Evolutionary conservation across 495 filamentous ascomycete species (phyloP).

Genomic region (Xylaria sp.): DNA sequence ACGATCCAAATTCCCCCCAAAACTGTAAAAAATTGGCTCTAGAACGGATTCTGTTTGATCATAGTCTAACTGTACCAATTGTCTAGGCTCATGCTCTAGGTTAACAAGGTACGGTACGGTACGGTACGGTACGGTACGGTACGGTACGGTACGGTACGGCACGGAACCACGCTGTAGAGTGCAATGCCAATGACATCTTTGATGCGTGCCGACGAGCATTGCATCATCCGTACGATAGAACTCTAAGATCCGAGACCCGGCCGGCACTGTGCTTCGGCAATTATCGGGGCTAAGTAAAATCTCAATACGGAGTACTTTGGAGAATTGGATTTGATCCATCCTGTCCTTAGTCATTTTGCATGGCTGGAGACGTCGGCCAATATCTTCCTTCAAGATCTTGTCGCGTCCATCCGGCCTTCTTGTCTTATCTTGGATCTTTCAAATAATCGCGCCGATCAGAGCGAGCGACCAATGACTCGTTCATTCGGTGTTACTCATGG

Average conservation of each 20-base stretch:
- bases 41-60: not conserved
- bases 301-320: not conserved
- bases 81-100: not conserved
- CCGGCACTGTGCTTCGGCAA: slow-evolving; percentile 18
- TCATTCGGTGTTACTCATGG: too few species aligned
- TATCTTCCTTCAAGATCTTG: not conserved
- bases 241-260: not conserved
- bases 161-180: too few species aligned
- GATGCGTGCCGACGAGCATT: slow-evolving; percentile 1
- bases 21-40: not conserved
- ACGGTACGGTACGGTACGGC: too few species aligned
- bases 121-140: too few species aligned
- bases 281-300: slow-evolving; percentile 3
- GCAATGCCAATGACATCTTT: not conserved
- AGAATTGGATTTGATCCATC: not conserved
- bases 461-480: not conserved
- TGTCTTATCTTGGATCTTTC: not conserved
- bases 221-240: slow-evolving; percentile 1
- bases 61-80: not conserved
- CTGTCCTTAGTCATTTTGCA: too few species aligned
- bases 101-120: not conserved
- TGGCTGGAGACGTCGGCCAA: not conserved
- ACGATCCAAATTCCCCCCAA: not conserved
- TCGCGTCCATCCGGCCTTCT: not conserved
- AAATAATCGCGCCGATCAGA: not conserved